These are phyloP conservation scores for Ophiocordyceps camponoti-rufipedis DNA, from an alignment of 2,329 filamentous ascomycete genomes.

Conservation along the genomic window DNA sequence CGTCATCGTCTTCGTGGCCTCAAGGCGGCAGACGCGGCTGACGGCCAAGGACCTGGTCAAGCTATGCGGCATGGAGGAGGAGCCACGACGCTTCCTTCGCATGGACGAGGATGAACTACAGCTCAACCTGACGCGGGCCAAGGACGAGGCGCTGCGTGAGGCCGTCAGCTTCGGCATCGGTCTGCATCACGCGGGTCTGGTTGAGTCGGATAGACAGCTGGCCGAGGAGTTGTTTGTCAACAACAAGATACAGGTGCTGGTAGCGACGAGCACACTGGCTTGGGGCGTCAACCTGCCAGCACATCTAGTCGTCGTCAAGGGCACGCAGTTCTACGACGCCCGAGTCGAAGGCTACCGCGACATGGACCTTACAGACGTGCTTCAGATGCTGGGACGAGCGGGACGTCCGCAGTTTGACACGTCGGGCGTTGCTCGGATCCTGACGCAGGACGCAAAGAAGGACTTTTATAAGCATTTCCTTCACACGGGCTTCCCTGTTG, in stretches of 20 bases:
- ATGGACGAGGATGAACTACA: constrained; percentile 93
- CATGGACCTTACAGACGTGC: constrained; percentile 94
- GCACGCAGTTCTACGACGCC: constrained; percentile 94
- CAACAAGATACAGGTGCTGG: constrained; percentile 94
- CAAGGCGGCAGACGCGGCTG: constrained; percentile 79
- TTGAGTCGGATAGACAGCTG: constrained; percentile 82
- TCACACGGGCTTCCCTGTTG: constrained; percentile 93
- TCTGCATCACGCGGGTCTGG: constrained; percentile 87
- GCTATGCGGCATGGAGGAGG: constrained; percentile 95
- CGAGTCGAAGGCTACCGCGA: constrained; percentile 97
- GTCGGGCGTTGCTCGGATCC: constrained; percentile 89
- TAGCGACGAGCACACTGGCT: constrained; percentile 88
- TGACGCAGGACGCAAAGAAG: constrained; percentile 94
- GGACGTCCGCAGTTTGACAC: constrained; percentile 93
- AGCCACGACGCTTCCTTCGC: constrained; percentile 76
- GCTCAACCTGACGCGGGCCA: constrained; percentile 71
- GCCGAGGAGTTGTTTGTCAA: constrained; percentile 90
- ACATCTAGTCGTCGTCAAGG: constrained; percentile 93
- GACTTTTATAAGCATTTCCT: constrained; percentile 99
- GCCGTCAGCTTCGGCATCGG: constrained; percentile 96
- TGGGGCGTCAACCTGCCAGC: constrained; percentile 98
- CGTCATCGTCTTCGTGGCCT: constrained; percentile 96
- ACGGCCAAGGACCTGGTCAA: constrained; percentile 96
- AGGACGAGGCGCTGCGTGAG: constrained; percentile 82
- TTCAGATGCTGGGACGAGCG: constrained; percentile 94